These are phyloP conservation scores for Leccinum pallidistipes DNA, from an alignment of 1,284 basidiomycete species.

Conservation along the genomic window DNA sequence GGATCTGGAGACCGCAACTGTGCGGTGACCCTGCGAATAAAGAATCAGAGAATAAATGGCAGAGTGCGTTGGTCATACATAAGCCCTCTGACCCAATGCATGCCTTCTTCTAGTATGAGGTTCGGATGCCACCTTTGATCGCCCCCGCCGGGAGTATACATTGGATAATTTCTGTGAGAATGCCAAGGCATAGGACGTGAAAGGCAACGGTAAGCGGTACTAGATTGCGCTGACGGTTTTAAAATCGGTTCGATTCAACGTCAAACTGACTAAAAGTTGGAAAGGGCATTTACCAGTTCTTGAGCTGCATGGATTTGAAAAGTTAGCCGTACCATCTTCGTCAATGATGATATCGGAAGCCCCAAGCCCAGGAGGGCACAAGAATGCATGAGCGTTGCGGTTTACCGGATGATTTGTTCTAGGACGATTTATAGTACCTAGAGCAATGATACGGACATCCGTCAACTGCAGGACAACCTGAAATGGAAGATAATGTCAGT, in stretches of 20 bases:
- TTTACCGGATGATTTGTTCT: conserved; percentile 59
- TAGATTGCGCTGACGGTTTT: conserved; percentile 5
- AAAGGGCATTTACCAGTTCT: conserved; percentile 7
- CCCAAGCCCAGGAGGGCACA: conserved; percentile 69
- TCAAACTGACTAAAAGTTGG: not conserved
- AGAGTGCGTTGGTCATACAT: conserved; percentile 47
- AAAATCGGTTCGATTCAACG: not conserved
- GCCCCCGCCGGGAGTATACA: conserved; percentile 64
- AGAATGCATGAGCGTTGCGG: conserved; percentile 58
- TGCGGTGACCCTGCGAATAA: conserved; percentile 53
- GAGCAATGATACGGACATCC: conserved; percentile 71
- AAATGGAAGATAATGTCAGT: conserved; percentile 7
- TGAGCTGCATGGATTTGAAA: not conserved
- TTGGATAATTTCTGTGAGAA: conserved; percentile 64
- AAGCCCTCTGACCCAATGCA: conserved; percentile 70
- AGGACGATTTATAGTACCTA: conserved; percentile 63
- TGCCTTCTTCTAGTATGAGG: conserved; percentile 57
- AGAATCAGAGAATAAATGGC: conserved; percentile 3
- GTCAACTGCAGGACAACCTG: conserved; percentile 67
- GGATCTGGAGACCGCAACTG: conserved; percentile 56
- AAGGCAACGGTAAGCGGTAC: conserved; percentile 42
- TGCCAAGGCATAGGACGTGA: conserved; percentile 55
- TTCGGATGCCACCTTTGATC: conserved; percentile 66
- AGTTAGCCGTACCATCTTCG: not conserved
- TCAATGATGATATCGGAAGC: not conserved